Percentiles rank a stretch among this genome's conserved stretches.
phyloP scores from a whole-genome alignment of 2,329 filamentous ascomycete species.

The Ceratocystis albifundus region DNA sequence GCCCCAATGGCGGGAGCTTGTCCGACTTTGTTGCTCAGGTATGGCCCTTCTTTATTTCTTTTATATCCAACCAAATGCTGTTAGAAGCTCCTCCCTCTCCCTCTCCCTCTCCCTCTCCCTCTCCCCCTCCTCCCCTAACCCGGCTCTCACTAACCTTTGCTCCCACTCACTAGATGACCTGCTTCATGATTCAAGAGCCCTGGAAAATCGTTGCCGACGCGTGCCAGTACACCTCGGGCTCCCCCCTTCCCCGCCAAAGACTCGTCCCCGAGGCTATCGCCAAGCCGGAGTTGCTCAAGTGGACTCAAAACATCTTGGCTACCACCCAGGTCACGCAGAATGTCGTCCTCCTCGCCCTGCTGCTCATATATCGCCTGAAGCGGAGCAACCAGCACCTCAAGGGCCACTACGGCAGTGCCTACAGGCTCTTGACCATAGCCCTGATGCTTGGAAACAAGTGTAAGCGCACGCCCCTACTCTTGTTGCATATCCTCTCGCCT shows the following conservation, averaged over 20 bases:
- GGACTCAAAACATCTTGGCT: conserved; percentile 79
- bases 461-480: conserved; percentile 34
- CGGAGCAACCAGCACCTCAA: conserved; percentile 79
- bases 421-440: conserved; percentile 80
- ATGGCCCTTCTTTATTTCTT: conserved; percentile 26
- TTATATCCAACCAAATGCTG: background rate
- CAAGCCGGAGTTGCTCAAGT: conserved; percentile 43
- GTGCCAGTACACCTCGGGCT: conserved; percentile 41
- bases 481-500: conserved; percentile 15
- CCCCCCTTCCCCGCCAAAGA: conserved; percentile 33
- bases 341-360: conserved; percentile 74
- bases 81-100: background rate
- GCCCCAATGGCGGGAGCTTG: conserved; percentile 60
- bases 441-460: conserved; percentile 98
- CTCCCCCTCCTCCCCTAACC: background rate
- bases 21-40: conserved; percentile 78
- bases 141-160: background rate
- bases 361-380: conserved; percentile 91
- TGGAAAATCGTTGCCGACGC: conserved; percentile 66
- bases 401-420: conserved; percentile 87
- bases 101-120: too few relatives aligned
- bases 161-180: conserved; percentile 58
- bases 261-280: conserved; percentile 65
- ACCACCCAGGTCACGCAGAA: conserved; percentile 96
- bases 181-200: conserved; percentile 94